Base-by-base conservation (phyloP, 306 rosid species). In the Comarum palustre region DNA sequence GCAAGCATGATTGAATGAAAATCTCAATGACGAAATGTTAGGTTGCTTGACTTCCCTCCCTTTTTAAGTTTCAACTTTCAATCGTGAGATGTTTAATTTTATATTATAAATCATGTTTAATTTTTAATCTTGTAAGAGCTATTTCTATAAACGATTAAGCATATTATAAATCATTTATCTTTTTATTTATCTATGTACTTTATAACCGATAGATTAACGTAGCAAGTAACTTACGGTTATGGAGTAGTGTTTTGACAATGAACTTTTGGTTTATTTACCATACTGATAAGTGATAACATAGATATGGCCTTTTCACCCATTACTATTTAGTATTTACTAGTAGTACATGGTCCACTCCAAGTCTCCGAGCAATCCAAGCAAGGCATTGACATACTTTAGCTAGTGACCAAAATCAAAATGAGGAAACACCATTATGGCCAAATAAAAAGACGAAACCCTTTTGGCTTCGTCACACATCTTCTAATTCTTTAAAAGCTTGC, bases 331-430 rank as follows among this genome's bases (percentile, higher is more conserved):
- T 38, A 39, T 39, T 20, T 71, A 52, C 16, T 13, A 0, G 1
- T 32, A 75, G 43, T 31, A 31, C 34, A 54, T 77, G 80, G 75
- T 69, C 71, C 69, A 43, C 73, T 34, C 14, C 36, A 48, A 46
- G 24, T 69, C 64, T 29, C n/a, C 73, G 51, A 52, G 27, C 1
- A 52, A 52, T 52, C 59, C 59, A 20, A 52, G 48, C 48, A 39
- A 46, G 19, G 5, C 41, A 15, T 46, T 16, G n/a, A 14, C 43
- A 31, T 17, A 31, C 20, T 16, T 31, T 16, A 59, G 19, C 22
- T 32, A 34, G 43, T 7, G 20, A 31, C 65, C 39, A 17, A 32
- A 24, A 31, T 22, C 27, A 36, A 71, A 55, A 25, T 54, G 50
- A 14, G 22, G 17, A 42, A 73, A 15, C 22, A 57, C 45, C 42